A percentile compares a stretch with the other conserved stretches of the same genome.
Conservation (phyloP, 202 grass and related monocot genomes). For the Brachypodium distachyon region DNA sequence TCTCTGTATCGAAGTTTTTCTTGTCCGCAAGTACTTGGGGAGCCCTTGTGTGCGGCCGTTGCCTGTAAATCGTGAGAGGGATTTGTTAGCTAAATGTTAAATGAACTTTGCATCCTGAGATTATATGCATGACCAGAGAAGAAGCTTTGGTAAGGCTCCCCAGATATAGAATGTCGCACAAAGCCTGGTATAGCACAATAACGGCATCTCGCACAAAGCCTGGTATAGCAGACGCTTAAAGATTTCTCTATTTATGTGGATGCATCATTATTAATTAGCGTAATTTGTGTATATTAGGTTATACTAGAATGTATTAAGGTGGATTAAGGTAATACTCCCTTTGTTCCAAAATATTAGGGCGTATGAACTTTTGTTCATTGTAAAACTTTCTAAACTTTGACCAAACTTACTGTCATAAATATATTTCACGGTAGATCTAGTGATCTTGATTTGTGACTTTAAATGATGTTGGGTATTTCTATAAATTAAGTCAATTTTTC, state of each 20-base stretch:
- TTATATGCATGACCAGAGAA: background rate
- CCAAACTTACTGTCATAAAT: no score
- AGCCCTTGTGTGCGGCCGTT: slow-evolving; percentile 5
- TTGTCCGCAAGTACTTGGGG: background rate
- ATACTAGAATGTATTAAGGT: background rate
- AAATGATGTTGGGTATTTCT: no score
- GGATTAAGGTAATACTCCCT: background rate
- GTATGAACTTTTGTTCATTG: no score
- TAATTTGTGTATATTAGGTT: background rate
- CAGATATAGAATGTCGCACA: background rate
- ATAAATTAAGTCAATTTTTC: no score
- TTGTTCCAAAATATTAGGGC: no score
- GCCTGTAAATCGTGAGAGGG: background rate
- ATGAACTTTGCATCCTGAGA: slow-evolving; percentile 3
- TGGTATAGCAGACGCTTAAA: no score
- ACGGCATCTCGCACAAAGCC: no score
- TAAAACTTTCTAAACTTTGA: no score
- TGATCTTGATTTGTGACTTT: no score
- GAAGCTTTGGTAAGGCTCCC: background rate
- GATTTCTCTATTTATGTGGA: background rate
- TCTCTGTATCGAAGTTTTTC: background rate
- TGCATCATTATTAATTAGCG: no score
- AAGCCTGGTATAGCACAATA: no score
- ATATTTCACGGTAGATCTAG: no score
- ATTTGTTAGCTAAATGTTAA: background rate